Conservation (phyloP, 2,329 filamentous ascomycete species). For the Cladophialophora carrionii region DNA sequence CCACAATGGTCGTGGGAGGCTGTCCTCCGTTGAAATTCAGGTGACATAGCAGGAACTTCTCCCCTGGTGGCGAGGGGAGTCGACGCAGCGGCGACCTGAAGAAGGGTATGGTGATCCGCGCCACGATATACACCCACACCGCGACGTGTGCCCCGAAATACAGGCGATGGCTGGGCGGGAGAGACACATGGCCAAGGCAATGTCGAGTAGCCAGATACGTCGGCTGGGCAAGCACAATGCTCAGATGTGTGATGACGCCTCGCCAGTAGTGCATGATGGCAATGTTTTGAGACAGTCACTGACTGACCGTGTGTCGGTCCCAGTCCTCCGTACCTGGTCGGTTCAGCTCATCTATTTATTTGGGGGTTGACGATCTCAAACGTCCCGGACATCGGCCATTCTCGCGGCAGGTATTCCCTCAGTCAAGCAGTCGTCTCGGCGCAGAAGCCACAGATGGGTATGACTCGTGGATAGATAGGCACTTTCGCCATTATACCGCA, state of each 20-base stretch:
- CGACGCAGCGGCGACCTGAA: conserved; percentile 21
- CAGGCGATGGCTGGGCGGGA: background rate
- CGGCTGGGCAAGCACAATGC: conserved; percentile 18
- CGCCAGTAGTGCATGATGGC: conserved; percentile 16
- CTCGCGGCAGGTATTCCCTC: background rate
- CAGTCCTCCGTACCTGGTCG: background rate
- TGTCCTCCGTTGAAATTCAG: conserved; percentile 11
- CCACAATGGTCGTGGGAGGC: conserved; percentile 3
- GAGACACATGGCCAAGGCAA: conserved; percentile 1
- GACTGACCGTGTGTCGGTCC: background rate
- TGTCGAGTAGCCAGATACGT: background rate
- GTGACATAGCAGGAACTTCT: conserved; percentile 17
- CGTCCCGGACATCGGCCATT: background rate
- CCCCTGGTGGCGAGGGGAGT: conserved; percentile 17
- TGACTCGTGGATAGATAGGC: background rate
- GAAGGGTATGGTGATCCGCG: conserved; percentile 13
- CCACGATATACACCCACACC: conserved; percentile 13
- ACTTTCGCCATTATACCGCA: background rate
- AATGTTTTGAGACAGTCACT: background rate
- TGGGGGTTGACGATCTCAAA: background rate
- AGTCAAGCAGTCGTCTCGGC: background rate
- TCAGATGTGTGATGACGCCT: conserved; percentile 16
- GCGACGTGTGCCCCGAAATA: background rate
- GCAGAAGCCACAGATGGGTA: background rate
- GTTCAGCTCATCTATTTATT: background rate